phyloP scores from a whole-genome alignment of 2,329 filamentous ascomycete genomes.

The Ciborinia camelliae region DNA sequence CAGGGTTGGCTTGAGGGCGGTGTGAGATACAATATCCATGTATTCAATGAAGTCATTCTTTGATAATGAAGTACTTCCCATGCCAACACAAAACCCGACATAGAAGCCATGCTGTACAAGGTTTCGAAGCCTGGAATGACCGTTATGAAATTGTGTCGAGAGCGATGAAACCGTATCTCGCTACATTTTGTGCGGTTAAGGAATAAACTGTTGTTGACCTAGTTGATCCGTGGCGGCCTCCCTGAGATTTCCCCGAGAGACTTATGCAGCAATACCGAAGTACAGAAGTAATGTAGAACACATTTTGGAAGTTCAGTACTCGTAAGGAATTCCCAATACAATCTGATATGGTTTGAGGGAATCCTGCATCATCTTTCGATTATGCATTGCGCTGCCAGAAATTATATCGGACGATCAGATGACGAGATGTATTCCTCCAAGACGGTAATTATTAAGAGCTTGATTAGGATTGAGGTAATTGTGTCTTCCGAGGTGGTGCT shows the following conservation, averaged over 20 bases:
- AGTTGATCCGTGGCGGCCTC: background rate
- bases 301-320: background rate
- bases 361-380: background rate
- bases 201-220: background rate
- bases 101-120: background rate
- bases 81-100: background rate
- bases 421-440: background rate
- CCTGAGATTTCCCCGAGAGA: background rate
- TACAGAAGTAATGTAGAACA: background rate
- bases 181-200: background rate
- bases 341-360: background rate
- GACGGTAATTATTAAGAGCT: background rate
- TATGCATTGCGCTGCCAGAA: background rate
- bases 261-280: background rate
- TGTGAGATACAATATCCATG: conserved; percentile 1
- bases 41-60: conserved; percentile 6
- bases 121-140: background rate
- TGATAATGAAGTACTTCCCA: background rate
- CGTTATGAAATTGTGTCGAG: background rate
- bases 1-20: background rate
- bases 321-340: background rate
- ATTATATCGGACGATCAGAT: background rate
- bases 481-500: background rate
- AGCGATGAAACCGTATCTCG: background rate
- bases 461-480: background rate